Conservation (phyloP, 768 basidiomycete species). For the Baorangia bicolor region DNA sequence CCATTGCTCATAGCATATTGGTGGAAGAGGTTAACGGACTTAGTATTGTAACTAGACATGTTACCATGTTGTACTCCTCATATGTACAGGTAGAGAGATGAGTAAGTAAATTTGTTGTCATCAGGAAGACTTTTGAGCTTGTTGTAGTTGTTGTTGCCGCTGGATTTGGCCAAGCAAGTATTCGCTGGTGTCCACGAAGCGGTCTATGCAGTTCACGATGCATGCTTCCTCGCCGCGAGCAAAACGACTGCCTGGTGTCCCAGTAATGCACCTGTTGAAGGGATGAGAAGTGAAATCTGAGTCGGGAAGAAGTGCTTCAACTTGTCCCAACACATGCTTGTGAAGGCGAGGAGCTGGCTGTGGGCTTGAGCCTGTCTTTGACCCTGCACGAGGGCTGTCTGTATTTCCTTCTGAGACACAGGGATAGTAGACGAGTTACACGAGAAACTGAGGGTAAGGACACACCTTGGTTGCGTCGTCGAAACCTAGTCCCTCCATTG, state of each 20-base stretch:
- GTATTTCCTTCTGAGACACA: constrained; percentile 71
- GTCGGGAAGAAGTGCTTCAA: constrained; percentile 37
- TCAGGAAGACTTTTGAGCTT: constrained; percentile 23
- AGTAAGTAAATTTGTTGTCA: background rate
- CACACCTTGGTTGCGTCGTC: constrained; percentile 76
- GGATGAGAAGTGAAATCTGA: constrained; percentile 3
- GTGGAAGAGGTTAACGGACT: constrained; percentile 40
- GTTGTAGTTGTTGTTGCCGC: constrained; percentile 50
- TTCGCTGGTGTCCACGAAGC: constrained; percentile 85
- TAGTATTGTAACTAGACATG: constrained; percentile 17
- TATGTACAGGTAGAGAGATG: constrained; percentile 3
- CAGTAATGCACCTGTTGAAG: constrained; percentile 68
- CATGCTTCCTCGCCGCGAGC: constrained; percentile 79
- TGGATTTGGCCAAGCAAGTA: constrained; percentile 73
- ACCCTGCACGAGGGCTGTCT: constrained; percentile 74
- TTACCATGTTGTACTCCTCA: constrained; percentile 7
- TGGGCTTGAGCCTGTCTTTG: constrained; percentile 81
- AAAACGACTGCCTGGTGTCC: constrained; percentile 75
- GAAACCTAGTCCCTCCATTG: constrained; percentile 48
- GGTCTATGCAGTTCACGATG: constrained; percentile 85
- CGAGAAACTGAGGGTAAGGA: background rate
- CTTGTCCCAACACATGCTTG: constrained; percentile 93
- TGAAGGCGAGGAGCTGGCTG: constrained; percentile 71
- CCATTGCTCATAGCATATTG: constrained; percentile 53
- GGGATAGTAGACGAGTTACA: constrained; percentile 2